Conservation (phyloP, 1,284 basidiomycete species). For the Tremellales sp. region DNA sequence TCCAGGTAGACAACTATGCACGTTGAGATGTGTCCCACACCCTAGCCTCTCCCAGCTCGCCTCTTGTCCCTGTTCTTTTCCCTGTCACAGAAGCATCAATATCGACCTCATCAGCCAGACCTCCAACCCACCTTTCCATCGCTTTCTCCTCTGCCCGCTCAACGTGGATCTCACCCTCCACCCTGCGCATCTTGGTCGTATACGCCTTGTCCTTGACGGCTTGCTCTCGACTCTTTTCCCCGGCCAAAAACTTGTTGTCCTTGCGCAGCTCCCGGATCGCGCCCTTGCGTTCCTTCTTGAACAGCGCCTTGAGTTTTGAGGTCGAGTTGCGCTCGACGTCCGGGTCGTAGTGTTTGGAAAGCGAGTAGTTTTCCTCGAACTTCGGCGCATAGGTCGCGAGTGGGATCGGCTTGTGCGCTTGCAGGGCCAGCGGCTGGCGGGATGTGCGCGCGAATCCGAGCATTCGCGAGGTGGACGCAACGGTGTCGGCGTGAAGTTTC, state of each 20-base stretch:
- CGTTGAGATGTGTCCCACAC: constrained; percentile 8
- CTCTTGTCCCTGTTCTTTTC: constrained; percentile 24
- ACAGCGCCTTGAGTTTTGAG: constrained; percentile 78
- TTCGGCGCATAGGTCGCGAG: constrained; percentile 91
- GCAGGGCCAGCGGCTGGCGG: constrained; percentile 76
- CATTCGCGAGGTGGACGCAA: constrained; percentile 57
- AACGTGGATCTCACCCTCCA: constrained; percentile 74
- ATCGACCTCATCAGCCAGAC: not conserved
- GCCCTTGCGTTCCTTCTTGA: constrained; percentile 95
- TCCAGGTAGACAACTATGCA: not conserved
- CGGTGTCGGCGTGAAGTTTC: constrained; percentile 50
- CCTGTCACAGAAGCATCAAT: constrained; percentile 2
- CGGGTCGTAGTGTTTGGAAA: constrained; percentile 74
- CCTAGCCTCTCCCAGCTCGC: constrained; percentile 20
- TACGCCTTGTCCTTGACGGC: constrained; percentile 76
- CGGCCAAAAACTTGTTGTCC: constrained; percentile 89
- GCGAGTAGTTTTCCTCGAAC: constrained; percentile 78
- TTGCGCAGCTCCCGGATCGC: constrained; percentile 95
- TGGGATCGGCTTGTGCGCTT: constrained; percentile 94
- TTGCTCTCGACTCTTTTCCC: constrained; percentile 77
- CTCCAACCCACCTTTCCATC: constrained; percentile 57
- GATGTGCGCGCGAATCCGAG: constrained; percentile 68
- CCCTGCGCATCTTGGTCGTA: constrained; percentile 73
- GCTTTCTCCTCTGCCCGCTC: constrained; percentile 95
- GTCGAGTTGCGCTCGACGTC: constrained; percentile 86